A percentile compares a stretch with the other conserved stretches of the same genome.
phyloP scores from a whole-genome alignment of 2,329 filamentous ascomycete genomes.

The Exophiala sp. region DNA sequence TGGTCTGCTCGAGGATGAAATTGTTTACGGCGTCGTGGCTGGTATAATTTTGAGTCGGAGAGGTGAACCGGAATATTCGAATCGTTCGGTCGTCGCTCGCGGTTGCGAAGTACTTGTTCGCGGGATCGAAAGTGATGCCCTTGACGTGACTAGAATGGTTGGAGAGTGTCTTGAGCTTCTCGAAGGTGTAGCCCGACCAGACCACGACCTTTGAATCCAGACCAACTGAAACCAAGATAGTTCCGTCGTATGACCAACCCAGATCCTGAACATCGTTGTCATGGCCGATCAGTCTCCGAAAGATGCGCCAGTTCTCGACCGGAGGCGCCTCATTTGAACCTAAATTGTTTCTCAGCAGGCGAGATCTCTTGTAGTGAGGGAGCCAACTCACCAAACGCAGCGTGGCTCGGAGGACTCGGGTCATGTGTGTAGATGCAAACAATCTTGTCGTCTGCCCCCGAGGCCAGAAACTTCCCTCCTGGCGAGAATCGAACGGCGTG shows the following conservation, averaged over 20 bases:
- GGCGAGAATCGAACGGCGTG: constrained; percentile 95
- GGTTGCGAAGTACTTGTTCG: constrained; percentile 98
- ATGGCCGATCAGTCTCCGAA: constrained; percentile 86
- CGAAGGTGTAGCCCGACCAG: constrained; percentile 96
- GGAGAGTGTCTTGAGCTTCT: constrained; percentile 89
- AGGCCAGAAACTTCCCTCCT: constrained; percentile 90
- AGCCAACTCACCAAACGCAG: constrained; percentile 64
- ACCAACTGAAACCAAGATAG: constrained; percentile 89
- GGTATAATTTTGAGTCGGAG: constrained; percentile 82
- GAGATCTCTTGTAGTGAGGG: constrained; percentile 1
- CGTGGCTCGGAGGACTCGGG: constrained; percentile 67
- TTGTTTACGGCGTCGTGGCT: constrained; percentile 96
- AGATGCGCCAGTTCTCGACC: constrained; percentile 96
- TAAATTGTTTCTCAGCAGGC: constrained; percentile 32
- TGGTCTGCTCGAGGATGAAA: constrained; percentile 89
- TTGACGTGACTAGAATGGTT: constrained; percentile 97
- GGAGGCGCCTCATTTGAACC: constrained; percentile 83
- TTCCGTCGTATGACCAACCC: constrained; percentile 94
- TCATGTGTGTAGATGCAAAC: constrained; percentile 95
- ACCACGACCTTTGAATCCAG: constrained; percentile 97
- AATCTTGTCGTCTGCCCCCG: constrained; percentile 96
- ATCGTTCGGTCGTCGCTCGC: constrained; percentile 95
- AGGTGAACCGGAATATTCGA: constrained; percentile 92
- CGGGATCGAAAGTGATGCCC: constrained; percentile 95
- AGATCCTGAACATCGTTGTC: constrained; percentile 98